These are phyloP conservation scores for Fusarium tricinctum DNA, from an alignment of 2,329 filamentous ascomycete species.

Conservation along the genomic window DNA sequence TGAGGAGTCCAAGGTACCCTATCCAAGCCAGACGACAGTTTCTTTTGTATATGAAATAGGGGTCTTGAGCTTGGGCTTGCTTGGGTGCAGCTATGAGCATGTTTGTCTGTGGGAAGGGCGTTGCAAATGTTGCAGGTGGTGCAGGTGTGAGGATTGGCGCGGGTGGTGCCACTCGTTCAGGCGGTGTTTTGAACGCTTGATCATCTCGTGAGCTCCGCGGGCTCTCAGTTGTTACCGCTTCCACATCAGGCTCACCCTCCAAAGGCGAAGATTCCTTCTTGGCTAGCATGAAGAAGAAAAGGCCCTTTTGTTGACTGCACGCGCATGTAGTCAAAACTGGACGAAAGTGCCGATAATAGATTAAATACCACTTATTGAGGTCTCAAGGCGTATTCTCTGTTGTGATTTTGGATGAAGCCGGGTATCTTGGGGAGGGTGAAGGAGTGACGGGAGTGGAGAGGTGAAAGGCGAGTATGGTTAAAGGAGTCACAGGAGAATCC, in stretches of 20 bases:
- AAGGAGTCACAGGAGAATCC: background rate
- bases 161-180: background rate
- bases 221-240: background rate
- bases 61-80: background rate
- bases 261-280: too few species aligned
- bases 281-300: too few species aligned
- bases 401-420: background rate
- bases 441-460: background rate
- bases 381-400: too few species aligned
- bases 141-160: background rate
- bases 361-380: too few species aligned
- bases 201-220: background rate
- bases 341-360: too few species aligned
- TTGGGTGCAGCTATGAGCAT: too few species aligned
- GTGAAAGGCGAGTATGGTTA: background rate
- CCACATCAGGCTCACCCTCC: background rate
- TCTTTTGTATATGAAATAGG: background rate
- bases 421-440: accelerated
- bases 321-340: too few species aligned
- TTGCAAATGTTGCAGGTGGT: background rate
- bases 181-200: background rate
- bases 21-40: conserved; percentile 12
- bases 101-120: background rate
- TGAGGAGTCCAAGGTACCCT: conserved; percentile 11
- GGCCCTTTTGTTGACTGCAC: too few species aligned